phyloP scores from a whole-genome alignment of 345 rosid genomes.

The Salix caprea region DNA sequence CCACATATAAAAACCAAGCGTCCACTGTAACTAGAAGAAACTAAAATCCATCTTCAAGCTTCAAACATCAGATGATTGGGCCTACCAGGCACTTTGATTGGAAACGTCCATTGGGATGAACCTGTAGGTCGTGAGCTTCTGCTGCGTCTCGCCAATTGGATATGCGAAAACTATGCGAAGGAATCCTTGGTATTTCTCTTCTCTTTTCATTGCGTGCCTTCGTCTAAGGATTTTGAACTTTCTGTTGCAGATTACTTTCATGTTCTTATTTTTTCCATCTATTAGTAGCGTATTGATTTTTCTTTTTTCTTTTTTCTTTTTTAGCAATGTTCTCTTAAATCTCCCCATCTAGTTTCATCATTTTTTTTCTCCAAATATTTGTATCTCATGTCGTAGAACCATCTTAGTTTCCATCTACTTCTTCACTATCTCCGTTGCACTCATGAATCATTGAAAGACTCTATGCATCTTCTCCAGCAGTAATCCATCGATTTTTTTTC shows the following conservation, averaged over 20 bases:
- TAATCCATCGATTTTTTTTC: background rate
- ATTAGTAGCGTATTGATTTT: background rate
- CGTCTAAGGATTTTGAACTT: background rate
- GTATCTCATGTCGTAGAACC: background rate
- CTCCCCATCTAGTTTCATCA: background rate
- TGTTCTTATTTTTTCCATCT: background rate
- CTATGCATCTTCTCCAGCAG: background rate
- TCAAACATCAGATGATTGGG: background rate
- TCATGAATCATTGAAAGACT: background rate
- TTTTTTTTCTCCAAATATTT: background rate
- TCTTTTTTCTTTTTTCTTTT: background rate
- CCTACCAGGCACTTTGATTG: constrained; percentile 23
- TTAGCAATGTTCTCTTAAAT: background rate
- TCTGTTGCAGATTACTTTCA: background rate
- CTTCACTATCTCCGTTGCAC: background rate
- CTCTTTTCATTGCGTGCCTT: constrained; percentile 8
- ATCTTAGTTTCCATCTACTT: background rate
- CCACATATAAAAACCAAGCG: background rate
- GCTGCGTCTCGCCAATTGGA: constrained; percentile 79
- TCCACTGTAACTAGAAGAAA: background rate
- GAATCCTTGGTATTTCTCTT: constrained; percentile 67
- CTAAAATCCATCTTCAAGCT: background rate
- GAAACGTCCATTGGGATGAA: constrained; percentile 96
- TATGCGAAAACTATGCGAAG: constrained; percentile 70
- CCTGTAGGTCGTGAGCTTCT: constrained; percentile 94